phyloP scores from a whole-genome alignment of 257 asterid species.

The Solanum peruvianum region DNA sequence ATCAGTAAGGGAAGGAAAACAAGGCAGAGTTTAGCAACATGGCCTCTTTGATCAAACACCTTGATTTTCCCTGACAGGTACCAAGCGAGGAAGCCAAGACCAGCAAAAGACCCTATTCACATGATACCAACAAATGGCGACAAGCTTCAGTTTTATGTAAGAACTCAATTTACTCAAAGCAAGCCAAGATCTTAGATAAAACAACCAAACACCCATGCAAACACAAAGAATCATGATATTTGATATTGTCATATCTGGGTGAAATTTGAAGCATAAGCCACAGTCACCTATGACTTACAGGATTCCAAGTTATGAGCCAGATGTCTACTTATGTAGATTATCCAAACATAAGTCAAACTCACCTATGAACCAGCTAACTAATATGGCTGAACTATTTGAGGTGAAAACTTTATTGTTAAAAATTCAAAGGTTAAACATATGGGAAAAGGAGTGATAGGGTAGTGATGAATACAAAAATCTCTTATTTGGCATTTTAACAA shows the following conservation, averaged over 20 bases:
- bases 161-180: not conserved
- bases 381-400: not conserved
- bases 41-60: conserved; percentile 67
- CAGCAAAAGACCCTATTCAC: conserved; percentile 76
- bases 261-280: not conserved
- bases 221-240: not conserved
- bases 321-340: not conserved
- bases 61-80: conserved; percentile 61
- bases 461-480: not conserved
- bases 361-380: not conserved
- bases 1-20: conserved; percentile 50
- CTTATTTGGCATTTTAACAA: not conserved
- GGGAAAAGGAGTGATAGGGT: not conserved
- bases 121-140: not conserved
- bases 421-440: not conserved
- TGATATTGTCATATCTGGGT: not conserved
- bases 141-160: not conserved
- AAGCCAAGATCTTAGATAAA: not conserved
- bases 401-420: not conserved
- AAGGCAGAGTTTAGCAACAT: conserved; percentile 66
- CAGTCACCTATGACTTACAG: not conserved
- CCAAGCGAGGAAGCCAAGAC: conserved; percentile 73
- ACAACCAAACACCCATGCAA: not conserved
- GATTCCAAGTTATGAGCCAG: not conserved
- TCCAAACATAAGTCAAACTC: not conserved